Percentiles rank a stretch among this genome's conserved stretches.
Evolutionary conservation across 2,329 filamentous ascomycete species (phyloP).

Genomic region (Monilinia vaccinii-corymbosi): DNA sequence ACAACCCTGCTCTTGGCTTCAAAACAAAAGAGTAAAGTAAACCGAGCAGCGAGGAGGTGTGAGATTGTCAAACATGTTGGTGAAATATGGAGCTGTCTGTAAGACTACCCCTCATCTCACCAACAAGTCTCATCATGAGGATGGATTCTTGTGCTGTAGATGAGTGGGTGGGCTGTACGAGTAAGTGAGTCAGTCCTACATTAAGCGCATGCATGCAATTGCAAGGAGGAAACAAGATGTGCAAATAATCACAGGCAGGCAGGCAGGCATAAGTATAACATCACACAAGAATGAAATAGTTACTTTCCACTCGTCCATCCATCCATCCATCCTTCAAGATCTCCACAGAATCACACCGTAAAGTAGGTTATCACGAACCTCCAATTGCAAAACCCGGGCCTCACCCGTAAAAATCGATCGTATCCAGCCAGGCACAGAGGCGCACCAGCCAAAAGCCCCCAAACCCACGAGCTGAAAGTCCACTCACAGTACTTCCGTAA

Average conservation of each 20-base stretch:
- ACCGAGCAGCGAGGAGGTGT: neutral
- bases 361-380: neutral
- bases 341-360: neutral
- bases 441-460: neutral
- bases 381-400: neutral
- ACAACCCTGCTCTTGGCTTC: too few species aligned
- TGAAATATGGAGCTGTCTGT: neutral
- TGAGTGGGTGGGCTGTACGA: too few species aligned
- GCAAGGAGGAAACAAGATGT: neutral
- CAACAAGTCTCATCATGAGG: neutral
- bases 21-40: neutral
- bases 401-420: neutral
- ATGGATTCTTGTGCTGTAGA: neutral
- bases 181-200: too few species aligned
- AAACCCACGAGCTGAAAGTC: neutral
- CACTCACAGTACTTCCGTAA: neutral
- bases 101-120: neutral
- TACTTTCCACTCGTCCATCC: too few species aligned
- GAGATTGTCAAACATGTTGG: neutral
- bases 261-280: too few species aligned
- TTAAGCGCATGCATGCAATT: too few species aligned
- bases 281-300: too few species aligned
- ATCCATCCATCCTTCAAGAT: neutral
- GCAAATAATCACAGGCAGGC: too few species aligned
- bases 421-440: neutral